These are phyloP conservation scores for Neurospora sp. DNA, from an alignment of 495 filamentous ascomycete genomes.

Conservation along the genomic window DNA sequence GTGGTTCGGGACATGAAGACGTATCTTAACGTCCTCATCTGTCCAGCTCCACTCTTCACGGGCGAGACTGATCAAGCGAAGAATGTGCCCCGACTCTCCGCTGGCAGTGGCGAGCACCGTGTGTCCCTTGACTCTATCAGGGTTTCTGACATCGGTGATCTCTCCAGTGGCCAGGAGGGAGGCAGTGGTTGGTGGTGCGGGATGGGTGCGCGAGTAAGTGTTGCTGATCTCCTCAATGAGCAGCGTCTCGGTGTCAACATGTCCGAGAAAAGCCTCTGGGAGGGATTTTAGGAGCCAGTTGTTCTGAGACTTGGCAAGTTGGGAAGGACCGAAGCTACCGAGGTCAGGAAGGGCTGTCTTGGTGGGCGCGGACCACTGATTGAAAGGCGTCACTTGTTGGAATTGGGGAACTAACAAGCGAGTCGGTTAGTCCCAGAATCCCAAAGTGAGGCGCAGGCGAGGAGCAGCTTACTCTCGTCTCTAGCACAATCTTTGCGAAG, in stretches of 20 bases:
- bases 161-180: conserved; percentile 29
- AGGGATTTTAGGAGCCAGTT: conserved; percentile 26
- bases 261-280: conserved; percentile 29
- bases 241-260: conserved; percentile 16
- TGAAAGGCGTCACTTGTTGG: conserved; percentile 27
- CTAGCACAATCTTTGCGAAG: conserved; percentile 11
- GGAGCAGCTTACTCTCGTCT: conserved; percentile 12
- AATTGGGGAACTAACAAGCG: conserved; percentile 25
- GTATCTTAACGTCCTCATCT: conserved; percentile 25
- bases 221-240: conserved; percentile 16
- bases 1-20: conserved; percentile 21
- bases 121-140: conserved; percentile 7
- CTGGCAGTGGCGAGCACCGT: conserved; percentile 36
- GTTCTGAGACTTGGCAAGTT: conserved; percentile 18
- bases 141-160: conserved; percentile 21
- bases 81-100: conserved; percentile 41
- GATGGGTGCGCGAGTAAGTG: background rate
- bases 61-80: conserved; percentile 37
- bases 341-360: conserved; percentile 3
- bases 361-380: conserved; percentile 24
- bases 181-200: conserved; percentile 1
- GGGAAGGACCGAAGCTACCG: conserved; percentile 3
- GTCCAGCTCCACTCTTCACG: conserved; percentile 38
- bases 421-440: conserved; percentile 8
- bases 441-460: background rate